Percentiles rank a stretch among this genome's conserved stretches.
These are phyloP conservation scores for Turnera subulata DNA, from an alignment of 345 rosid species.

Conservation along the genomic window DNA sequence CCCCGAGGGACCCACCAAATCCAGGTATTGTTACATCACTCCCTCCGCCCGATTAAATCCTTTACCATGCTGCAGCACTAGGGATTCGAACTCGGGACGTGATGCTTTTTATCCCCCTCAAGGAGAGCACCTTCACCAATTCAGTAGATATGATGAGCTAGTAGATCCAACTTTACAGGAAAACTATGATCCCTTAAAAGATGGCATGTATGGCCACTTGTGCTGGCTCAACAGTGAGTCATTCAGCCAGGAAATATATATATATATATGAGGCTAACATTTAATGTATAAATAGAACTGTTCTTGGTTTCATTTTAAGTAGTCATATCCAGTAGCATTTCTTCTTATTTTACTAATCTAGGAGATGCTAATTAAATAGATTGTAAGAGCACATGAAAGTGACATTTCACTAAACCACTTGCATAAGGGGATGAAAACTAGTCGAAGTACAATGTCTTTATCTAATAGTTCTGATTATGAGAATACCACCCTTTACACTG, in stretches of 20 bases:
- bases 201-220: slow-evolving; percentile 72
- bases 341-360: neutral
- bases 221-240: slow-evolving; percentile 69
- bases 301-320: too few relatives aligned
- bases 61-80: too few relatives aligned
- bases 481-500: slow-evolving; percentile 26
- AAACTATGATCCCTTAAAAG: slow-evolving; percentile 46
- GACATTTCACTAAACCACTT: slow-evolving; percentile 57
- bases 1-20: too few relatives aligned
- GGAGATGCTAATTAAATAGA: slow-evolving; percentile 22
- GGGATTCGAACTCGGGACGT: too few relatives aligned
- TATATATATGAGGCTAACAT: too few relatives aligned
- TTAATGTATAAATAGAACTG: too few relatives aligned
- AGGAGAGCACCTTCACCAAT: too few relatives aligned
- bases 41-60: too few relatives aligned
- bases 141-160: slow-evolving; percentile 39
- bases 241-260: slow-evolving; percentile 45
- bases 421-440: slow-evolving; percentile 41
- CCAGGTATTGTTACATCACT: too few relatives aligned
- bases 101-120: too few relatives aligned
- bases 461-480: slow-evolving; percentile 33
- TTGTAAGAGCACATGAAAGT: slow-evolving; percentile 72
- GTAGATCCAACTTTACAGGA: slow-evolving; percentile 61
- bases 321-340: too few relatives aligned
- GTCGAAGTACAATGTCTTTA: slow-evolving; percentile 28